Evolutionary conservation across 768 basidiomycete species (phyloP).

Genomic region (Lepiota venenata): DNA sequence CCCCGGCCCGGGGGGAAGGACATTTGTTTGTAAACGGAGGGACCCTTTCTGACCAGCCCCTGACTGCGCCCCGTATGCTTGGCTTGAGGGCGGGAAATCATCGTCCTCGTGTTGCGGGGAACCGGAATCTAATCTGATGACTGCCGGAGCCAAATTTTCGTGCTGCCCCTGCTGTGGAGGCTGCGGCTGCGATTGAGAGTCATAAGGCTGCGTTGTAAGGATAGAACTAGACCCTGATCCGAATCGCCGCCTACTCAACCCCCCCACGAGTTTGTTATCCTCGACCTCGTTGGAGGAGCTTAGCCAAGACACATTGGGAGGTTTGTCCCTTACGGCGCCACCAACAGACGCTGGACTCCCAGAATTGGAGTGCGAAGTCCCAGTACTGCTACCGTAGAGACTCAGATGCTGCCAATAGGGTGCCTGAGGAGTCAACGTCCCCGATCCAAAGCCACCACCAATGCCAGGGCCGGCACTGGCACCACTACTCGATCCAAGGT

Average conservation of each 20-base stretch:
- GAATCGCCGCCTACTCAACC: background rate
- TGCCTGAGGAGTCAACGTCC: background rate
- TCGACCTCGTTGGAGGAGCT: slow-evolving; percentile 6
- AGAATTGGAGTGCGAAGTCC: too few species aligned
- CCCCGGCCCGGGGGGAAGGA: background rate
- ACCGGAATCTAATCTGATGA: background rate
- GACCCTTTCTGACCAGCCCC: background rate
- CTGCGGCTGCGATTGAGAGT: background rate
- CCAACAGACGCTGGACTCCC: too few species aligned
- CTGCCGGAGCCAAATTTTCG: background rate
- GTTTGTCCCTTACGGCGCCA: too few species aligned
- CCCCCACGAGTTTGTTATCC: slow-evolving; percentile 9
- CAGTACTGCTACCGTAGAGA: too few species aligned
- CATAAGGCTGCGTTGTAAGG: background rate
- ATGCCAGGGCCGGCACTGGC: slow-evolving; percentile 1
- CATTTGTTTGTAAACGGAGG: slow-evolving; percentile 5
- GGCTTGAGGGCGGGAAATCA: background rate
- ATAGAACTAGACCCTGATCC: background rate
- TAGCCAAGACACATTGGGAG: too few species aligned
- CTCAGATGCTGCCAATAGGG: background rate
- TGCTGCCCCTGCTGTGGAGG: background rate
- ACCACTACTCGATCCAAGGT: background rate
- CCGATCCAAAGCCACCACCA: background rate
- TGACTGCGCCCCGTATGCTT: background rate
- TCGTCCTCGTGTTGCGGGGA: slow-evolving; percentile 1